Evolutionary conservation across 768 basidiomycete species (phyloP), one percentile per base, ranked within the genome.

Genomic region (Pholiota molesta): DNA sequence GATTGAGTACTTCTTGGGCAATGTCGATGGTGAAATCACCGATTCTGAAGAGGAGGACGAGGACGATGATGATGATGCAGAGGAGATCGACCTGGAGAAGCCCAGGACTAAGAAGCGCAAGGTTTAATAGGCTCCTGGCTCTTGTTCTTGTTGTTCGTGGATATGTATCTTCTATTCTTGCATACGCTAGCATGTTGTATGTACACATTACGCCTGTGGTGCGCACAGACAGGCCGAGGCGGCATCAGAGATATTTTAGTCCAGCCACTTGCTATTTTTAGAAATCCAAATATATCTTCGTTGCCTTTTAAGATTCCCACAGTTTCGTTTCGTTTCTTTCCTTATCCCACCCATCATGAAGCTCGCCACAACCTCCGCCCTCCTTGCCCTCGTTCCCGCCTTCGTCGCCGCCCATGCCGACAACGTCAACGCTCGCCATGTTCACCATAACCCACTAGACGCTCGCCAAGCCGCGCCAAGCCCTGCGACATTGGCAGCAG

Each of bases 41-140:
- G 88, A 90, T 71, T 84, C 82, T 42, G 88, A 89, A 35, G 83
- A 85, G 8, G 71, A 72, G 14, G 84, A 85, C n/a, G 42, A 49
- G 8, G 87, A 89, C 13, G 87, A 89, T 7, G 89, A 91, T 3
- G 90, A 92, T 26, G 88, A 92, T 23, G 91, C 85, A 49, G 91
- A 88, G 47, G 93, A 94, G 73, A 95, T 95, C 75, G 93, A 95
- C 75, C 77, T 95, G 60, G 93, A 95, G 74, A 90, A 91, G 75
- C 93, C 92, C 45, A 82, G 85, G 64, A 70, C 86, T 57, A 94
- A 94, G 78, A 92, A 89, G 77, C 86, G 83, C 76, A 86, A 84
- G 70, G 81, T 85, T 55, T 88, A 80, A 74, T 71, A 52, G 57
- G 54, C 54, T 62, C 29, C 21, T 60, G 47, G 2, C 45, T 28